Base-by-base conservation (phyloP, 2,329 filamentous ascomycete genomes). In the Colletotrichum sp. region DNA sequence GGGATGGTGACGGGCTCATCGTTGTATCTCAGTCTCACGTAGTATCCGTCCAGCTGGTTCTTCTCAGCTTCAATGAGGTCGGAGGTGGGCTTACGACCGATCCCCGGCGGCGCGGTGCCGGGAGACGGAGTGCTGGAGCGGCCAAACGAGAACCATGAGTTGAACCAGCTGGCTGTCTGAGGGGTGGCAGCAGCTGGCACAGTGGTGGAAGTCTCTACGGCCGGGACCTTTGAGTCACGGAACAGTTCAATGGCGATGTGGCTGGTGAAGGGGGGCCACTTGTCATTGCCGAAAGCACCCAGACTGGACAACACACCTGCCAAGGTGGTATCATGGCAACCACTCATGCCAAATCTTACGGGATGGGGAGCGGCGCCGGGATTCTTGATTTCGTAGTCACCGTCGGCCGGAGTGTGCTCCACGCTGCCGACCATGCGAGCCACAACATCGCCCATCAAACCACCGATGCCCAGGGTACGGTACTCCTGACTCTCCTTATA, bases 191-290 rank as follows among this genome's bases (percentile, higher is more conserved):
- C 55, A 26, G 38, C 58, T 8, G 52, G 71, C 14, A 34, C 9
- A 62, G 34, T 79, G 77, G 52, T 81, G 79, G 73, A 78, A 72
- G 32, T 77, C 24, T 75, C 74, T 43, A 63, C 36, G 9, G 70
- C 14, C 52, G 80, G 63, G 12, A 48, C 70, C 59, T 83, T 79
- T 55, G 85, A 82, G 78, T 91, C 89, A 55, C 90, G 92, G 87
- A 98, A 98, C 76, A 98, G 89, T 84, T 99, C 97, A 70, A 99
- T 88, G 36, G 97, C 96, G 78, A 99, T 90, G 80, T 97, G 96
- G 79, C 94, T 96, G 0, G 96, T 98, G 81, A 96, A 99, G 0
- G 96, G 96, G 1, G 97, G 97, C 97, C 97, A 99, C 43, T 90
- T 89, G 63, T 90, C 90, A 24, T 87, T 86, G 56, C 94, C 88